phyloP scores from a whole-genome alignment of 73 alveolate genomes.

The Diophrys appendiculata region DNA sequence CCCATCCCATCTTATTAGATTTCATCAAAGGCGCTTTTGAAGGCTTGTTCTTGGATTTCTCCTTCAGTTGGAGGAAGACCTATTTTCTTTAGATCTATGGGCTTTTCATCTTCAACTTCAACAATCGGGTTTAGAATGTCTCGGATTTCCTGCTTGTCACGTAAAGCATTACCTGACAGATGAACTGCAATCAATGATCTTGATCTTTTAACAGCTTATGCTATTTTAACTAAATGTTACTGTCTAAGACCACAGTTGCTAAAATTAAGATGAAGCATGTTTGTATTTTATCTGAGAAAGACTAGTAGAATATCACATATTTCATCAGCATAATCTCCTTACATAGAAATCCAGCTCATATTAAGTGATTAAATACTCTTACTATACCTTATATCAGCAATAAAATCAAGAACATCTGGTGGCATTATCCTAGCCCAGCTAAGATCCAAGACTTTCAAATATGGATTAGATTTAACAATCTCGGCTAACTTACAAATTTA shows the following conservation, averaged over 20 bases:
- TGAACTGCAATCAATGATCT: conserved; percentile 56
- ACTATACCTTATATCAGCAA: conserved; percentile 27
- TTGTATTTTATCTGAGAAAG: conserved; percentile 22
- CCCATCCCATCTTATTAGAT: background rate
- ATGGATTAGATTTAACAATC: conserved; percentile 28
- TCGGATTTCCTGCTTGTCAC: conserved; percentile 32
- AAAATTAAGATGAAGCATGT: conserved; percentile 27
- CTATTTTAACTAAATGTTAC: conserved; percentile 26
- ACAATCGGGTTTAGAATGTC: conserved; percentile 36
- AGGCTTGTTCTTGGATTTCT: conserved; percentile 4
- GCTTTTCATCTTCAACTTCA: conserved; percentile 24
- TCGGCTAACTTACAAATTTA: conserved; percentile 15
- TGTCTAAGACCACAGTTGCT: conserved; percentile 33
- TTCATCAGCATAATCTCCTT: conserved; percentile 24
- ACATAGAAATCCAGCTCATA: conserved; percentile 32
- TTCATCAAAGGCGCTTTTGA: background rate
- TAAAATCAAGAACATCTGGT: conserved; percentile 34
- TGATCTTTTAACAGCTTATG: conserved; percentile 43
- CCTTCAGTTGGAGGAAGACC: conserved; percentile 20
- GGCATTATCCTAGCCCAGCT: conserved; percentile 40
- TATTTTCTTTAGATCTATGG: conserved; percentile 15
- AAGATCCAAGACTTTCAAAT: conserved; percentile 33
- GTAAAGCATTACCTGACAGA: conserved; percentile 35
- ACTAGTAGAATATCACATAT: conserved; percentile 21
- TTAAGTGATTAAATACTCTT: conserved; percentile 25